Conservation (phyloP, 2,329 filamentous ascomycete species). For the Calonectria pteridis region DNA sequence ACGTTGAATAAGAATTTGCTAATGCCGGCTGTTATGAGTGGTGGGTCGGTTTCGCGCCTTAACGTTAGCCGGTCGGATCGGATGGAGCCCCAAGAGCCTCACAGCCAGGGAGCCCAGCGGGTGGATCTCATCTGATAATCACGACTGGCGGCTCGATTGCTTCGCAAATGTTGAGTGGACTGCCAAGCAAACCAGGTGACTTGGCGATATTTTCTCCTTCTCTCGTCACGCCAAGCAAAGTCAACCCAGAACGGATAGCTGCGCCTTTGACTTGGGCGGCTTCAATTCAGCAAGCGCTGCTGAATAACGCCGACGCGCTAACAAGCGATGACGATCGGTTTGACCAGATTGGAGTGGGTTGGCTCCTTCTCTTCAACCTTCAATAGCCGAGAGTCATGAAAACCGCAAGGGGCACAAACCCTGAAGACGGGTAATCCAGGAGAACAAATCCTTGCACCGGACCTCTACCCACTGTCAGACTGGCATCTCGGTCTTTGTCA, state of each 20-base stretch:
- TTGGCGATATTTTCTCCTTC: neutral
- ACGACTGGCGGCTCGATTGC: conserved; percentile 34
- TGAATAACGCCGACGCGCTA: neutral
- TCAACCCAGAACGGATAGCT: neutral
- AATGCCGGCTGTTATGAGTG: conserved; percentile 39
- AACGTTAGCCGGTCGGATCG: conserved; percentile 29
- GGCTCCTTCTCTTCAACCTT: conserved; percentile 14
- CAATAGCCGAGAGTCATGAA: conserved; percentile 18
- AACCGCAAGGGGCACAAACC: conserved; percentile 5
- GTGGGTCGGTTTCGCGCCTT: conserved; percentile 23
- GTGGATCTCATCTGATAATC: conserved; percentile 44
- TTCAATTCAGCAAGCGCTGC: neutral
- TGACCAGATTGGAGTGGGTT: conserved; percentile 1
- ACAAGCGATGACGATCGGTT: conserved; percentile 9
- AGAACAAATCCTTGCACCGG: neutral
- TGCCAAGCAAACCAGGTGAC: neutral
- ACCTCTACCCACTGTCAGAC: neutral
- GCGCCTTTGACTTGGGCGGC: neutral
- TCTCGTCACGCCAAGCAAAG: neutral
- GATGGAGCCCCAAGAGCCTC: conserved; percentile 33
- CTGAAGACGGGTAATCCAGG: conserved; percentile 9
- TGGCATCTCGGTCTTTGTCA: conserved; percentile 3
- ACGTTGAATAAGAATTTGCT: conserved; percentile 47
- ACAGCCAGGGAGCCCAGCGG: conserved; percentile 15
- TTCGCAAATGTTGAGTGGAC: conserved; percentile 19